Percentiles rank a stretch among this genome's conserved stretches.
These are phyloP conservation scores for Saccharum hybrid DNA, from an alignment of 202 grass and related monocot species.

Conservation along the genomic window DNA sequence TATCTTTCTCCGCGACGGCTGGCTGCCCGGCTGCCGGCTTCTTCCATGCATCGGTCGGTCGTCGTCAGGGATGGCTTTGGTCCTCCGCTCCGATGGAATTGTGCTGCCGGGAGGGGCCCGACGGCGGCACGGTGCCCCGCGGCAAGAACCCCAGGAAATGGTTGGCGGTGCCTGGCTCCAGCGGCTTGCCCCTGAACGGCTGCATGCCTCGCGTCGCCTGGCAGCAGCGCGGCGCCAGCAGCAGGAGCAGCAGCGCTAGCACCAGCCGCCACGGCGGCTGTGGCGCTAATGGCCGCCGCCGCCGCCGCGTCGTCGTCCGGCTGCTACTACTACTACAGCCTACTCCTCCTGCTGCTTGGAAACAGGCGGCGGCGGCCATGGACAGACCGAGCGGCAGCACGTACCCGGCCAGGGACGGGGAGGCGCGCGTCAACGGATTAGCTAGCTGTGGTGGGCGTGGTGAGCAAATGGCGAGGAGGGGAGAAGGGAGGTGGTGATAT, in stretches of 20 bases:
- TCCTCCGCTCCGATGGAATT: conserved; percentile 72
- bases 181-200: conserved; percentile 58
- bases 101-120: conserved; percentile 79
- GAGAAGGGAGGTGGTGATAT: conserved; percentile 37
- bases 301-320: background rate
- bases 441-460: background rate
- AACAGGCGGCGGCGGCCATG: conserved; percentile 26
- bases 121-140: conserved; percentile 52
- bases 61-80: conserved; percentile 37
- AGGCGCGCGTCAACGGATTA: background rate
- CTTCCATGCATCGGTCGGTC: background rate
- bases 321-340: background rate
- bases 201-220: conserved; percentile 62
- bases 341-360: background rate
- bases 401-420: background rate
- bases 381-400: background rate
- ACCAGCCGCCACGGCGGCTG: conserved; percentile 23
- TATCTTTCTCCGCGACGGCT: background rate
- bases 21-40: background rate
- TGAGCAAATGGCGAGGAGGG: conserved; percentile 32
- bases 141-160: conserved; percentile 79
- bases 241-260: conserved; percentile 42
- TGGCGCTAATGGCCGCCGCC: background rate
- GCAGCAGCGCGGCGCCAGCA: conserved; percentile 57
- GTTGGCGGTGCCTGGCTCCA: conserved; percentile 49